These are phyloP conservation scores for Mrakia gelida DNA, from an alignment of 768 basidiomycete species.

Conservation along the genomic window DNA sequence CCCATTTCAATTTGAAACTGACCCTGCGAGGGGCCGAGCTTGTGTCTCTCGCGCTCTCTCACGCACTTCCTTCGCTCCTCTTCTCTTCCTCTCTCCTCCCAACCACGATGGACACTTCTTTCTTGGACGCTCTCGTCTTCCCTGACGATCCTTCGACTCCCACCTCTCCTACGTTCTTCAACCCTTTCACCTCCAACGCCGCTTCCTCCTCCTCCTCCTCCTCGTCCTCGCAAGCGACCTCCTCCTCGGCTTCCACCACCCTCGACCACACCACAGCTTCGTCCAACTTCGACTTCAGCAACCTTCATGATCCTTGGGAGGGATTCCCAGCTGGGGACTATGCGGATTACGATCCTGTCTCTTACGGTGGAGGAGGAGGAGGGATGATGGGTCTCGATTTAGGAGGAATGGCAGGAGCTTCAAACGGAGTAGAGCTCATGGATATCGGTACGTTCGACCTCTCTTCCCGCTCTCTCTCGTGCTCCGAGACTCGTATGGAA, in stretches of 20 bases:
- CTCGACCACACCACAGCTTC: not conserved
- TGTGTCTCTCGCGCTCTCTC: too few species aligned
- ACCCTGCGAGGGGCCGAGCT: not conserved
- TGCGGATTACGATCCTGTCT: not conserved
- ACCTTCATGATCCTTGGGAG: not conserved
- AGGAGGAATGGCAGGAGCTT: not conserved
- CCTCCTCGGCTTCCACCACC: not conserved
- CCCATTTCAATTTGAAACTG: too few species aligned
- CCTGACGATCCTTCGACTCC: not conserved
- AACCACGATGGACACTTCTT: not conserved
- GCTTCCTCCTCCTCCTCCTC: not conserved
- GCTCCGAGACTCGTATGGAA: not conserved
- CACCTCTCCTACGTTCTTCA: not conserved
- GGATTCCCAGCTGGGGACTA: not conserved
- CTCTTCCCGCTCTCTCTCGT: not conserved
- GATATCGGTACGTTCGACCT: slow-evolving; percentile 23
- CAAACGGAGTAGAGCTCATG: slow-evolving; percentile 8
- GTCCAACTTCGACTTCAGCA: not conserved
- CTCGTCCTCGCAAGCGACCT: not conserved
- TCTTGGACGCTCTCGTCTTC: slow-evolving; percentile 12
- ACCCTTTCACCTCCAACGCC: not conserved
- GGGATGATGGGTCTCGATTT: not conserved
- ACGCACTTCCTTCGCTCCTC: too few species aligned
- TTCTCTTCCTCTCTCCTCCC: not conserved
- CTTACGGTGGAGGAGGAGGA: not conserved